A percentile compares a stretch with the other conserved stretches of the same genome.
Conservation (phyloP, 2,329 filamentous ascomycete species). For the Fusarium mexicanum region DNA sequence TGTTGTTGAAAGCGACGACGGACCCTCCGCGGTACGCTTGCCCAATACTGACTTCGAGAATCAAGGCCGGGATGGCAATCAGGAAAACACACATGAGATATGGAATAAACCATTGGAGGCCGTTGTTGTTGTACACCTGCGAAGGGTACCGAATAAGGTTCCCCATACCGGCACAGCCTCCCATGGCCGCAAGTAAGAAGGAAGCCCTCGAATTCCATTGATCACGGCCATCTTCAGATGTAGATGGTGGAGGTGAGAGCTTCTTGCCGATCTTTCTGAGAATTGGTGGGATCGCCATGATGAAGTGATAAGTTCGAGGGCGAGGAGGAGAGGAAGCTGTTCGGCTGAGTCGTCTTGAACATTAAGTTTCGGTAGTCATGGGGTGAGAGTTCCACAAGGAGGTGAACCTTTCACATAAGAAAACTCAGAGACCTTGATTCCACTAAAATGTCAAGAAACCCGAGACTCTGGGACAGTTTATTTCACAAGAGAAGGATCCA, state of each 20-base stretch:
- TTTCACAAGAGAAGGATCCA: background rate
- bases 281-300: constrained; percentile 31
- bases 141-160: constrained; percentile 68
- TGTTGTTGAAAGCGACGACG: constrained; percentile 64
- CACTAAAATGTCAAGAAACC: background rate
- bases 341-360: background rate
- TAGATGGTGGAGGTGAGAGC: constrained; percentile 50
- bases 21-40: constrained; percentile 67
- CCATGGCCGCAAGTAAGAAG: constrained; percentile 67
- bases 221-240: constrained; percentile 56
- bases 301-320: background rate
- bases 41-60: constrained; percentile 74
- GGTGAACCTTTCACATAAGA: background rate
- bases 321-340: background rate
- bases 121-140: constrained; percentile 68
- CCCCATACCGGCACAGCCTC: constrained; percentile 66
- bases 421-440: background rate
- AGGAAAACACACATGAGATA: constrained; percentile 65
- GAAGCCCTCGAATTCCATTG: constrained; percentile 65
- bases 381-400: background rate
- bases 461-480: background rate
- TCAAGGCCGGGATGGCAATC: constrained; percentile 64
- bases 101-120: constrained; percentile 69
- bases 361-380: background rate
- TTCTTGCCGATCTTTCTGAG: constrained; percentile 47